These are phyloP conservation scores for Penicillium coprophilum DNA, from an alignment of 495 filamentous ascomycete species.

Conservation along the genomic window DNA sequence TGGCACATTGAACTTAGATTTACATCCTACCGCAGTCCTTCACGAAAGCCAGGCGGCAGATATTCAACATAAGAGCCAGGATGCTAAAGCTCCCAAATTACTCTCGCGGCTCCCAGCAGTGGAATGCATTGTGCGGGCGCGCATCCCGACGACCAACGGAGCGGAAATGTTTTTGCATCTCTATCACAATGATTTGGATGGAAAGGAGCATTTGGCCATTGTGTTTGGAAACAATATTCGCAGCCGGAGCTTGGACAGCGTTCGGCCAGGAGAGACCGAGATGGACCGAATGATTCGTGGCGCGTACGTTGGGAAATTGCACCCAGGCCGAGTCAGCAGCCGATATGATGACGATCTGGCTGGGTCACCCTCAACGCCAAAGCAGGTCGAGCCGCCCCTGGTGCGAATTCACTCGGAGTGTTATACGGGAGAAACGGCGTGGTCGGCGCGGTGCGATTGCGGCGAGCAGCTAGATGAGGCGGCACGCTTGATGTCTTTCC, in stretches of 20 bases:
- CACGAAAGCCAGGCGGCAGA: constrained; percentile 33
- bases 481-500: constrained; percentile 87
- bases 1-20: constrained; percentile 49
- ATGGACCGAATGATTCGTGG: constrained; percentile 94
- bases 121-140: constrained; percentile 77
- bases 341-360: constrained; percentile 45
- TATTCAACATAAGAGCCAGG: constrained; percentile 39
- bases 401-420: constrained; percentile 97
- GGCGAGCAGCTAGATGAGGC: constrained; percentile 98
- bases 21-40: constrained; percentile 41
- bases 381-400: constrained; percentile 53
- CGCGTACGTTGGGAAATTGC: constrained; percentile 84
- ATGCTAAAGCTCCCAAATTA: constrained; percentile 60
- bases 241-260: constrained; percentile 73
- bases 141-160: constrained; percentile 83
- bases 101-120: constrained; percentile 70
- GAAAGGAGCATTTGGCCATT: constrained; percentile 97
- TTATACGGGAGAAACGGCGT: constrained; percentile 97
- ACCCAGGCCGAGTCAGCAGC: constrained; percentile 78
- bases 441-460: constrained; percentile 96
- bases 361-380: constrained; percentile 14
- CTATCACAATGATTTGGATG: constrained; percentile 88
- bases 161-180: constrained; percentile 97
- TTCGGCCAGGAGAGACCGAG: constrained; percentile 85
- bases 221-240: constrained; percentile 89